phyloP scores from a whole-genome alignment of 1,139 yeast species.

The Candida labiduridarum region DNA sequence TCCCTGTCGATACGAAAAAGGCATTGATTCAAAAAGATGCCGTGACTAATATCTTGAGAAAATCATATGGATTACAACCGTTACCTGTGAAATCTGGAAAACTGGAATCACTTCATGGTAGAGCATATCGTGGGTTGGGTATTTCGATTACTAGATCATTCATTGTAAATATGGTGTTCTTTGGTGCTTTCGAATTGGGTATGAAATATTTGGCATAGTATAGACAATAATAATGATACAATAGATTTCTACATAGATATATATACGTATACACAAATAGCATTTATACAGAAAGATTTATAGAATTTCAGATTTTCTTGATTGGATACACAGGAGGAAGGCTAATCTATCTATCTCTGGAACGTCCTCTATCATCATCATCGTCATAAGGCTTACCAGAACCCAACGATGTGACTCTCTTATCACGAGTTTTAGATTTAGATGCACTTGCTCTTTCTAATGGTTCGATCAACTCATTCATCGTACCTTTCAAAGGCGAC shows the following conservation, averaged over 20 bases:
- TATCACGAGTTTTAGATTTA: slow-evolving; percentile 16
- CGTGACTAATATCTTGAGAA: slow-evolving; percentile 63
- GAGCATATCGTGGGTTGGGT: slow-evolving; percentile 76
- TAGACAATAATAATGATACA: background rate
- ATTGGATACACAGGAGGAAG: background rate
- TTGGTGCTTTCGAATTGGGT: slow-evolving; percentile 68
- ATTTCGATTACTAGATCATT: slow-evolving; percentile 73
- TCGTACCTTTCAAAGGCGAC: slow-evolving; percentile 41
- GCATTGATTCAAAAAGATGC: slow-evolving; percentile 74
- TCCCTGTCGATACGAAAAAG: slow-evolving; percentile 81
- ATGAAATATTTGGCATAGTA: slow-evolving; percentile 46
- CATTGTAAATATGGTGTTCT: slow-evolving; percentile 73
- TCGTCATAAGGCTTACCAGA: slow-evolving; percentile 7
- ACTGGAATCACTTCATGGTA: slow-evolving; percentile 39
- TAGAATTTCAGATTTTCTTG: background rate
- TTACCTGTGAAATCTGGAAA: slow-evolving; percentile 33
- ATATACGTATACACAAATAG: background rate
- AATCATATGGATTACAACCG: slow-evolving; percentile 44
- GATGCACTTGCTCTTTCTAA: slow-evolving; percentile 20
- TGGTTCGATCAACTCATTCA: slow-evolving; percentile 29
- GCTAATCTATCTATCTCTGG: slow-evolving; percentile 7
- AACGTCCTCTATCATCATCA: slow-evolving; percentile 19
- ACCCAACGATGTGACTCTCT: slow-evolving; percentile 8
- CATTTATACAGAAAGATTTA: background rate
- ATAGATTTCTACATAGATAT: slow-evolving; percentile 1